Evolutionary conservation across 495 filamentous ascomycete genomes (phyloP).

Genomic region (Cenococcum geophilum): DNA sequence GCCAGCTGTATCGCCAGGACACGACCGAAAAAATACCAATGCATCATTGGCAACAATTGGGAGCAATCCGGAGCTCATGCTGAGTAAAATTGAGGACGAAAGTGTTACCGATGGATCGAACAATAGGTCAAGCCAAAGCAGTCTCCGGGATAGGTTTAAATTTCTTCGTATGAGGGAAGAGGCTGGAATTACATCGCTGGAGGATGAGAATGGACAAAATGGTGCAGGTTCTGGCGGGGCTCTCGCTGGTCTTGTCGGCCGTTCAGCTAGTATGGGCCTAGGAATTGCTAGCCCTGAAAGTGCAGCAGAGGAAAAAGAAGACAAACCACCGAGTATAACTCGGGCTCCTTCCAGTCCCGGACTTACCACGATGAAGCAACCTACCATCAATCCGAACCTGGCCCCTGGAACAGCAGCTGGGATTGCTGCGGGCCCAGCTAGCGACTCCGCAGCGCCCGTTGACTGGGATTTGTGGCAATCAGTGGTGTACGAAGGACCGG

Average conservation of each 20-base stretch:
- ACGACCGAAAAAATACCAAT: slow-evolving; percentile 59
- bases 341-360: slow-evolving; percentile 24
- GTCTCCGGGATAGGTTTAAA: slow-evolving; percentile 81
- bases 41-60: slow-evolving; percentile 67
- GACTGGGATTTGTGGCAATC: slow-evolving; percentile 98
- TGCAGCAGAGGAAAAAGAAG: slow-evolving; percentile 52
- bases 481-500: slow-evolving; percentile 87
- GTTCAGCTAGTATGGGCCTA: slow-evolving; percentile 46
- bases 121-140: slow-evolving; percentile 57
- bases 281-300: slow-evolving; percentile 51
- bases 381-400: slow-evolving; percentile 54
- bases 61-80: slow-evolving; percentile 67
- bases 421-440: slow-evolving; percentile 62
- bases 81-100: slow-evolving; percentile 63
- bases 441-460: slow-evolving; percentile 61
- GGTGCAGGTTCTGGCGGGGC: slow-evolving; percentile 38
- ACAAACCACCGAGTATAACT: slow-evolving; percentile 33
- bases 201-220: slow-evolving; percentile 45
- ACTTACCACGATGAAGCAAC: slow-evolving; percentile 22
- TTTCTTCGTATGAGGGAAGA: slow-evolving; percentile 74
- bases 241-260: slow-evolving; percentile 42
- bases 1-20: slow-evolving; percentile 41
- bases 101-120: slow-evolving; percentile 46
- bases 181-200: slow-evolving; percentile 49
- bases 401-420: slow-evolving; percentile 80